Conservation (phyloP, 306 rosid species). For the Corylus avellana region DNA sequence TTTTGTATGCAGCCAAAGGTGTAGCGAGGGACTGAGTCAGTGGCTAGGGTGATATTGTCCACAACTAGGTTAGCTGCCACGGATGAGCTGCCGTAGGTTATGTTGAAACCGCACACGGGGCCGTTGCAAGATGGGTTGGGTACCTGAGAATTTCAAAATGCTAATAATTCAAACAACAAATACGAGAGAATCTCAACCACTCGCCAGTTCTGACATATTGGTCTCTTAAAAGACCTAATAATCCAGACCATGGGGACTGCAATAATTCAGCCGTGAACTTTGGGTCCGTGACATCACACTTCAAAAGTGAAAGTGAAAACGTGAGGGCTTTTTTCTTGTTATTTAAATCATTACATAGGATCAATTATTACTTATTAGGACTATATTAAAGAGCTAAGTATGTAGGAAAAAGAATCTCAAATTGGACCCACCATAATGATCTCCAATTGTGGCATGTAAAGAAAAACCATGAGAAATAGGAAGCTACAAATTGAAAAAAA, state of each 20-base stretch:
- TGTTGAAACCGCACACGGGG: constrained; percentile 72
- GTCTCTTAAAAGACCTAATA: too few relatives aligned
- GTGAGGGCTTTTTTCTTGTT: neutral
- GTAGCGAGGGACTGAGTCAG: constrained; percentile 59
- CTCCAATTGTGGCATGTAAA: neutral
- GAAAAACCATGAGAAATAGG: neutral
- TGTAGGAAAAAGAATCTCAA: neutral
- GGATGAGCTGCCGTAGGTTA: constrained; percentile 77
- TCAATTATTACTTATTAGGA: neutral
- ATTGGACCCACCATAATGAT: neutral
- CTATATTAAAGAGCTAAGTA: neutral
- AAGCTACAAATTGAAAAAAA: neutral
- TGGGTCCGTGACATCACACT: neutral
- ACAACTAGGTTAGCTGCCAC: constrained; percentile 66
- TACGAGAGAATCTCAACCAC: too few relatives aligned
- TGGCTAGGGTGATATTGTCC: constrained; percentile 74
- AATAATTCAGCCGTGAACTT: constrained; percentile 38
- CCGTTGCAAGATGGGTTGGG: constrained; percentile 77
- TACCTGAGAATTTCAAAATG: constrained; percentile 44
- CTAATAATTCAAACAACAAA: too few relatives aligned
- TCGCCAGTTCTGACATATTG: too few relatives aligned
- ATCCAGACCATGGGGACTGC: neutral
- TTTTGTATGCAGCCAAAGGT: constrained; percentile 80
- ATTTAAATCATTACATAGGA: neutral
- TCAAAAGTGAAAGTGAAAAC: neutral